Evolutionary conservation across 2,329 filamentous ascomycete species (phyloP), one percentile per base, ranked within the genome.

Genomic region (Clarireedia homoeocarpa): DNA sequence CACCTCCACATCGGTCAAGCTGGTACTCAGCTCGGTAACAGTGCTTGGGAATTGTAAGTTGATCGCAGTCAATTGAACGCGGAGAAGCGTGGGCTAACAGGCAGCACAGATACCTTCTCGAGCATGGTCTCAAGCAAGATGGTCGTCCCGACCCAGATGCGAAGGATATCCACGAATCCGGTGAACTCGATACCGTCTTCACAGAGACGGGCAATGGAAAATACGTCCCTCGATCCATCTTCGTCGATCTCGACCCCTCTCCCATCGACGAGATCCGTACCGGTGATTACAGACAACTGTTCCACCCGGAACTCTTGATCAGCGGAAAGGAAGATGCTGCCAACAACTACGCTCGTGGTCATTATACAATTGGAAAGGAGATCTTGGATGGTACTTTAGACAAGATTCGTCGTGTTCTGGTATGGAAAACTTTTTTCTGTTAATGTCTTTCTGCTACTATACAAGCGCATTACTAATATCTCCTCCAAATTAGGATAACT

Each of bases 1-100:
- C 83, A 86, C 72, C 73, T 86, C 65, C 82, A 85, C 70, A 82
- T 86, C 71, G 83, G 83, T 71, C 83, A 86, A 74, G 83, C 83
- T 71, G 83, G 83, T 71, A 78, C 76, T 55, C 83, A 86, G 76
- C 78, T 86, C 58, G 83, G 83, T 66, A 85, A 85, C 74, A 81
- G 78, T 67, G 83, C 82, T 64, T 86, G 83, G 83, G 82, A 86
- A 72, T 76, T 85, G 83, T 85, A 80, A 63, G 81, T 58, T 26
- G 20, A 26, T 34, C 52, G 53, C 30, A 49, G 48, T 40, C 59
- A 38, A 38, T 47, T 27, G 40, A 51, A 36, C 24, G 44, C 34
- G 20, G 12, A 26, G 24, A 34, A 12, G 24, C 17, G 20, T 23
- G 34, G 38, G 39, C 9, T 6, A 14, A 23, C 53, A 38, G 46